Evolutionary conservation across 2,329 filamentous ascomycete species (phyloP).

Genomic region (Colletotrichum viniferum): DNA sequence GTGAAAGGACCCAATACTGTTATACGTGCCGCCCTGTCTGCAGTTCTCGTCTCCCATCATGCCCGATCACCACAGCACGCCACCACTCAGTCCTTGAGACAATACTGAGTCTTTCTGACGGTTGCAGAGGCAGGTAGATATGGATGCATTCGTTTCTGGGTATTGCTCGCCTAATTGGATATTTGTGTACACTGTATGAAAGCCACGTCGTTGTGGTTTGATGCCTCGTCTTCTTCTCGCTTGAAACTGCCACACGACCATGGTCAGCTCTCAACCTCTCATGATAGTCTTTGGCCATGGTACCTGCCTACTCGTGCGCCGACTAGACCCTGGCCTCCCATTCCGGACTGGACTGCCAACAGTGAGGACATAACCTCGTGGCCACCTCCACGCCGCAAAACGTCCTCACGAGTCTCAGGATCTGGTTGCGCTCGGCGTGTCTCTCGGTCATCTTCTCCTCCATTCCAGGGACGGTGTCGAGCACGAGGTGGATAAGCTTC

Average conservation of each 20-base stretch:
- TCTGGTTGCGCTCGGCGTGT: neutral
- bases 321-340: neutral
- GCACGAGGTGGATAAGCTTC: neutral
- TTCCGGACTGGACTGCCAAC: neutral
- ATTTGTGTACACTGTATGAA: neutral
- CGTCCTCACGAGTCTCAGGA: neutral
- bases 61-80: neutral
- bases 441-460: neutral
- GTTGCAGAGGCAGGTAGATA: neutral
- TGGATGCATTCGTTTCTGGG: neutral
- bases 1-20: neutral
- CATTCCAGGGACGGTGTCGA: neutral
- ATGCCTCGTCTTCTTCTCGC: neutral
- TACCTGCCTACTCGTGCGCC: neutral
- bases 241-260: neutral
- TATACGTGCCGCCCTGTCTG: neutral
- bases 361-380: neutral
- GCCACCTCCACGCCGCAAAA: neutral
- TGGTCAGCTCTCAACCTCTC: neutral
- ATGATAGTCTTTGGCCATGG: neutral
- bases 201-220: neutral
- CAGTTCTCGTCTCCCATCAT: neutral
- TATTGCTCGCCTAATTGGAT: neutral
- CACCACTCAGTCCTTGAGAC: neutral
- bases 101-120: fast-evolving